A percentile compares a stretch with the other conserved stretches of the same genome.
Evolutionary conservation across 805 yeast species (phyloP).

Genomic region (Pichia heedii): DNA sequence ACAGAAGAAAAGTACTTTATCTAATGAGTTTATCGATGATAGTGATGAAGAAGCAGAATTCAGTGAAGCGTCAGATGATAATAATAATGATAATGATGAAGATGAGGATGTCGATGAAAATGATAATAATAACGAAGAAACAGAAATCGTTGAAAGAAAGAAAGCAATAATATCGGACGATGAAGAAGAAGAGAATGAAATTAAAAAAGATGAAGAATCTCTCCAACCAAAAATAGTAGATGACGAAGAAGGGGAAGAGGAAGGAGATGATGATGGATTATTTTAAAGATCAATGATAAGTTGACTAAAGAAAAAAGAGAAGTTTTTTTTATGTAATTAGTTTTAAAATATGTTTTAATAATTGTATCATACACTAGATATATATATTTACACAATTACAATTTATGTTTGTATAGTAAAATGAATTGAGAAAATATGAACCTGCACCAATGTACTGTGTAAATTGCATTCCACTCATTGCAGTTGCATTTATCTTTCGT

Average conservation of each 20-base stretch:
- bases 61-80: slow-evolving; percentile 15
- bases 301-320: too few relatives aligned
- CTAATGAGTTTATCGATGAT: slow-evolving; percentile 24
- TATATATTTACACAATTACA: background rate
- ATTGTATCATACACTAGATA: background rate
- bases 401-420: background rate
- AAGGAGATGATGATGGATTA: slow-evolving; percentile 12
- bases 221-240: background rate
- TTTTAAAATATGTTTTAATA: background rate
- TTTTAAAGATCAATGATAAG: slow-evolving; percentile 1
- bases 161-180: slow-evolving; percentile 12
- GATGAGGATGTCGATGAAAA: slow-evolving; percentile 5
- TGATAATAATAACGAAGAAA: slow-evolving; percentile 11
- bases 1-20: slow-evolving; percentile 18
- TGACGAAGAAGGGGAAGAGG: slow-evolving; percentile 8
- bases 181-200: slow-evolving; percentile 16
- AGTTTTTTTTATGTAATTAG: background rate
- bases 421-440: background rate
- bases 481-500: slow-evolving; percentile 16
- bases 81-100: slow-evolving; percentile 8
- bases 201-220: background rate
- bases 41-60: slow-evolving; percentile 25
- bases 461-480: background rate
- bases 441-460: too few relatives aligned
- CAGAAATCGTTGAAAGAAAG: slow-evolving; percentile 19